Percentiles rank a stretch among this genome's conserved stretches.
phyloP scores from a whole-genome alignment of 306 rosid genomes.

The Cucumis hystrix region DNA sequence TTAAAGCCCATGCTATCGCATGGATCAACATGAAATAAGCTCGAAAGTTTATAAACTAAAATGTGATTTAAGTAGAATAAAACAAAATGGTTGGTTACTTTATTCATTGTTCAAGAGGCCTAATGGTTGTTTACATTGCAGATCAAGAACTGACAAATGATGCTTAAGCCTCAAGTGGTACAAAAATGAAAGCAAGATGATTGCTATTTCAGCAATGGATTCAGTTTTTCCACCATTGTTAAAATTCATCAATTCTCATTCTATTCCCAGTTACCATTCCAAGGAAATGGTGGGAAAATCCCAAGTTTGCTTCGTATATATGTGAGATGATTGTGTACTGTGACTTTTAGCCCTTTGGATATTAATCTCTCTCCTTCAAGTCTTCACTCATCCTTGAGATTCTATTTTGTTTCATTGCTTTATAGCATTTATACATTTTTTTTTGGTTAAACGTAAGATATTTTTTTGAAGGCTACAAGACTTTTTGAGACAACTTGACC shows the following conservation, averaged over 20 bases:
- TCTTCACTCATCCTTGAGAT: background rate
- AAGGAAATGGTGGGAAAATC: background rate
- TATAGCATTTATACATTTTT: background rate
- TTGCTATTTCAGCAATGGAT: background rate
- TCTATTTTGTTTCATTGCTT: background rate
- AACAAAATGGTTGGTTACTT: background rate
- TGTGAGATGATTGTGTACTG: background rate
- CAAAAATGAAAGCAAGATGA: background rate
- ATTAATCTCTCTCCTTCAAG: background rate
- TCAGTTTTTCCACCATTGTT: background rate
- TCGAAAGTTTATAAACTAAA: background rate
- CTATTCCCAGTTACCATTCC: background rate
- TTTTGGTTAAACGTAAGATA: too few relatives aligned
- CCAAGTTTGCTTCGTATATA: background rate
- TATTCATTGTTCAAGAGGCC: background rate
- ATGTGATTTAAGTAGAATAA: background rate
- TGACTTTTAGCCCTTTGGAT: background rate
- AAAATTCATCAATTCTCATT: background rate
- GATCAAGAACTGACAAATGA: background rate
- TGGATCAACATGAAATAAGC: background rate
- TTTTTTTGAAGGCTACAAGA: too few relatives aligned
- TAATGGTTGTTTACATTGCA: background rate
- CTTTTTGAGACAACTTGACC: too few relatives aligned
- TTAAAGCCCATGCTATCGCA: too few relatives aligned
- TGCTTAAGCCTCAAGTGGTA: background rate